Evolutionary conservation across 441 rosid genomes (phyloP), one percentile per base, ranked within the genome.

Genomic region (Dalechampia spathulata): DNA sequence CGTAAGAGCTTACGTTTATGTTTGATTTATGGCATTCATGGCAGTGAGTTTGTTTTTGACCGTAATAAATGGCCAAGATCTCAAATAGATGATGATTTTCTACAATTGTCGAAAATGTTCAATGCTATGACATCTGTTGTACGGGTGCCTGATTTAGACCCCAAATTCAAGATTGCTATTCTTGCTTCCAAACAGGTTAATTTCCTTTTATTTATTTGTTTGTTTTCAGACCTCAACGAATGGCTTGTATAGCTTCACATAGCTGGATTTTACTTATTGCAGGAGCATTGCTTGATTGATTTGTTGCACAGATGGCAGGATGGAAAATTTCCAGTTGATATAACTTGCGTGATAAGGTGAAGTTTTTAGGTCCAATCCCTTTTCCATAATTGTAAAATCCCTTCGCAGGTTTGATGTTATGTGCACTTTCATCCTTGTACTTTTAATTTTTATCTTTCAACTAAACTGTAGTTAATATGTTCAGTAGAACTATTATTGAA

Each of bases 281-380:
- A 92, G 99, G 97, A 80, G 44, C 99, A 92, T 65, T 92, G 97
- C 79, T 77, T 92, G 43, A 79, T 79, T 63, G 97, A 92, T 71
- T 77, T 89, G 75, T 80, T 92, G 41, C 87, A 92, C 58, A 73
- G 73, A 60, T 89, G 97, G 99, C 97, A 92, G 68, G 95, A 86
- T 37, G 94, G 90, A 17, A 85, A 69, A 50, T 91, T 92, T 67
- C 99, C 96, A 0, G 83, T 89, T 15, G 94, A 92, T 55, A 80
- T 89, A 67, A 66, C 86, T 62, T 74, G 97, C 71, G 97, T 92
- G 17, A 86, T 89, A 74, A 92, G 97, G 99, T 88, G 58, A 64
- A 57, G 17, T 49, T 40, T 38, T 21, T 17, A 52, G 49, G 57
- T 6, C 19, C 2, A 55, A 7, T 8, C 9, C 25, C 27, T 17